Evolutionary conservation across 768 basidiomycete species (phyloP), one percentile per base, ranked within the genome.

Genomic region (Xanthoconium purpureum): DNA sequence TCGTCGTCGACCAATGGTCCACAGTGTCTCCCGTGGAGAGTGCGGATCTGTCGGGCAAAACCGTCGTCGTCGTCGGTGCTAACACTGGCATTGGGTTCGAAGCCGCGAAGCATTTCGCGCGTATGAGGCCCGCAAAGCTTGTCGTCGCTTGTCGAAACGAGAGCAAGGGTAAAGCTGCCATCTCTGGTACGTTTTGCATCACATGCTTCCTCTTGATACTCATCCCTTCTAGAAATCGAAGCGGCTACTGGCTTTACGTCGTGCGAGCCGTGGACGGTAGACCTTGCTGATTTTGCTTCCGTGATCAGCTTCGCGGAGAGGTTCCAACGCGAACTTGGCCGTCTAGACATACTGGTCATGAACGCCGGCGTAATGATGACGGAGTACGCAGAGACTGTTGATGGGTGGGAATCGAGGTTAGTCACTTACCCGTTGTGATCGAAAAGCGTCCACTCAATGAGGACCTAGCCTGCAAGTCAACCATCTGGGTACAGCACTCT

Each of bases 351-450:
- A 24, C 64, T 83, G 2, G 69, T 81, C 12, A 72, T 75, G 63
- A 81, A 81, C 30, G 78, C 80, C 1, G 78, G 58, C 0, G 51
- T 75, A 2, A 20, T 49, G 0, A 2, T 18, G 0, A 1, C 0
- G 2, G 47, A n/a, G 10, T 73, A 71, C 33, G 37, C 64, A 7
- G 45, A 59, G 10, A 77, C 76, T 0, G 36, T 50, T 0, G 76
- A 82, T 62, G 81, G 78, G 8, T 83, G 77, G 78, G 81, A 83
- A 55, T 47, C 65, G 12, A 65, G 58, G 82, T 81, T 47, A 5
- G 73, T 63, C 13, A 17, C 24, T 42, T 45, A 6, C 24, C 3
- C 40, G 10, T 33, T 6, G 20, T 2, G 32, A 2, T 42, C 5
- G n/a, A 14, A 20, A 6, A 8, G 5, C 18, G 0, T 14, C 1